Evolutionary conservation across 106 monocot species (phyloP), one percentile per base, ranked within the genome.

Genomic region (Agapanthus africanus): DNA sequence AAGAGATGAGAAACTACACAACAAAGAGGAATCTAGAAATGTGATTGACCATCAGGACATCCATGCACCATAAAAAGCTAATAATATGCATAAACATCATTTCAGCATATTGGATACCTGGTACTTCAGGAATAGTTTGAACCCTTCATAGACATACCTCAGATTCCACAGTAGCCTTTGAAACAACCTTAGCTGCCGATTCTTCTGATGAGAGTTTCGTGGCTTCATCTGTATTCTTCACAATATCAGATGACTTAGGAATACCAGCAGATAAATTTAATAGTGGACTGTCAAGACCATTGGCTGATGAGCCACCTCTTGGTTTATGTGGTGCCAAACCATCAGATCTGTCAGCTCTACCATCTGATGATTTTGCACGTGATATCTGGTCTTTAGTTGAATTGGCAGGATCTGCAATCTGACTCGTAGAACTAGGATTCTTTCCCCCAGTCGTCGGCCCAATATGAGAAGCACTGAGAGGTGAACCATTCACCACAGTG

Each of bases 321-420:
- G 38, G 28, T 72, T 78, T 90, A 63, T 76, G 82, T 33, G 71
- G 73, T 66, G 66, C 27, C 32, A 25, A 37, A 67, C 66, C 76
- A 59, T 91, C 91, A 41, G 82, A 52, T 59, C 86, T 68, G 38
- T 97, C 95, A 56, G 39, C 28, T 66, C 76, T 87, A 61, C 78
- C 69, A 59, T 93, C 87, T 54, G 49, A 50, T 7, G 82, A 66
- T 72, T 87, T 97, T 47, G 71, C 31, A 34, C 82, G 83, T 40
- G 61, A 13, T 36, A 46, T n/a, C 51, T 83, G 88, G 37, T 95
- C 88, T 74, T 78, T 92, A 41, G 16, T 31, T 32, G 73, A 35
- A 70, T 36, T 75, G 26, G 36, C 15, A 71, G 56, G 34, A 59
- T 83, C 83, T 44, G 27, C 36, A 59, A 9, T 54, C 39, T 78